These are phyloP conservation scores for Diplocarpon mali DNA, from an alignment of 2,329 filamentous ascomycete species.

Conservation along the genomic window DNA sequence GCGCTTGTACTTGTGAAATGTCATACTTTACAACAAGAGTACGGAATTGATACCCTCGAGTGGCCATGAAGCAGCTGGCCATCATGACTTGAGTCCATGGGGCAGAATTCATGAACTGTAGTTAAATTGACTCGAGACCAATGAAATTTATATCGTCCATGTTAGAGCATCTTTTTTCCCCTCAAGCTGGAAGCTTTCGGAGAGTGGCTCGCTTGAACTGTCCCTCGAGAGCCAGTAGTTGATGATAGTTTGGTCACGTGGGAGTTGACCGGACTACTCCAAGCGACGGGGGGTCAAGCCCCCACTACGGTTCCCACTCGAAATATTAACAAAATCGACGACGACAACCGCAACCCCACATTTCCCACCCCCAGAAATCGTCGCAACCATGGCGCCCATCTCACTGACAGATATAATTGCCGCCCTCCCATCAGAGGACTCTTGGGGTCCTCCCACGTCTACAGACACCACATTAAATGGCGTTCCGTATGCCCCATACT, in stretches of 20 bases:
- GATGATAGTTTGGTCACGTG: too few relatives aligned
- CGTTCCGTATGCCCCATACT: conserved; percentile 95
- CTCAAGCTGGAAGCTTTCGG: too few relatives aligned
- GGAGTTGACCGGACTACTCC: too few relatives aligned
- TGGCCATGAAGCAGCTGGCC: neutral
- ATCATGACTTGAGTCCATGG: neutral
- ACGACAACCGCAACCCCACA: neutral
- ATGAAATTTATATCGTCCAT: too few relatives aligned
- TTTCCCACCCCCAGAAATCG: conserved; percentile 1
- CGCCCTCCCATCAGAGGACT: conserved; percentile 61
- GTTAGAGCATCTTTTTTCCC: too few relatives aligned
- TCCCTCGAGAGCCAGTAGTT: too few relatives aligned
- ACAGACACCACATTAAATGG: conserved; percentile 84
- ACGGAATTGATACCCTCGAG: neutral
- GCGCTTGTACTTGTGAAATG: too few relatives aligned
- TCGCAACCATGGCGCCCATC: conserved; percentile 37
- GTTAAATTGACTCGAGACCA: too few relatives aligned
- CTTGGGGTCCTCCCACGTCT: conserved; percentile 80
- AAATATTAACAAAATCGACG: conserved; percentile 16
- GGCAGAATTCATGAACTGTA: neutral
- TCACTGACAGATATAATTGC: conserved; percentile 57
- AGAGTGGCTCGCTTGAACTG: too few relatives aligned
- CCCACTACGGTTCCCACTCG: neutral
- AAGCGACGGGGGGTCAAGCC: too few relatives aligned
- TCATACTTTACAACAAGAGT: neutral